phyloP scores from a whole-genome alignment of 768 basidiomycete genomes.

The Phanerochaete sordida region DNA sequence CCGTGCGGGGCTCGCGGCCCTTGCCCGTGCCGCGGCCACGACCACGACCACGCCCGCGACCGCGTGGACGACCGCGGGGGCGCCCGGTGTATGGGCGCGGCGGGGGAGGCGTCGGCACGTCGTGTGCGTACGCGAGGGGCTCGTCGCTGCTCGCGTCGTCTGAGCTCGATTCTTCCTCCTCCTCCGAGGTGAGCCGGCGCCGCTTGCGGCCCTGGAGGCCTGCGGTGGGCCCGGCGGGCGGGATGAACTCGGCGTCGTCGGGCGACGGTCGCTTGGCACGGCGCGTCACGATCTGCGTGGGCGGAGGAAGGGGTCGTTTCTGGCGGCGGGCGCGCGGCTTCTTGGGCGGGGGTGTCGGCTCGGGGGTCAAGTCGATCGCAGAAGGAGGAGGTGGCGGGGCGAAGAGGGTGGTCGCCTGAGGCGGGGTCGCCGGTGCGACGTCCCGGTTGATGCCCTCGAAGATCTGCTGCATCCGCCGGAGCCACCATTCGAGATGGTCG shows the following conservation, averaged over 20 bases:
- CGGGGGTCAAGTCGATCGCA: not conserved
- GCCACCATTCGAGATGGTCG: constrained; percentile 45
- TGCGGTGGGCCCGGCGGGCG: not conserved
- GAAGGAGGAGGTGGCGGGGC: not conserved
- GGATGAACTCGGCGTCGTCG: not conserved
- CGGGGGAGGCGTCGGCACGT: too few species aligned
- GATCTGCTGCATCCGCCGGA: constrained; percentile 52
- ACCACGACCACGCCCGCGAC: too few species aligned
- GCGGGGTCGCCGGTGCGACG: not conserved
- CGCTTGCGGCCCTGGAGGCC: not conserved
- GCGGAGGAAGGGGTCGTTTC: not conserved
- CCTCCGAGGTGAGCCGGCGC: not conserved
- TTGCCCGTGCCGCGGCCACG: too few species aligned
- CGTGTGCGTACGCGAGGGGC: not conserved
- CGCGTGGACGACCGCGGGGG: too few species aligned
- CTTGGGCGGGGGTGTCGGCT: not conserved
- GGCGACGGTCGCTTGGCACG: not conserved
- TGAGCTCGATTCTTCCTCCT: not conserved
- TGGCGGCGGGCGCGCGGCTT: not conserved
- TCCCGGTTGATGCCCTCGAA: constrained; percentile 36
- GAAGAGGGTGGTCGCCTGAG: not conserved
- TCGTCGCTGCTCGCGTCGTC: not conserved
- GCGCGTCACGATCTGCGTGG: not conserved
- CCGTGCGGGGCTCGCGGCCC: too few species aligned
- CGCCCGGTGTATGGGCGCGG: too few species aligned